Evolutionary conservation across 352 stramenopile species (phyloP).

Genomic region (Albugo laibachii): DNA sequence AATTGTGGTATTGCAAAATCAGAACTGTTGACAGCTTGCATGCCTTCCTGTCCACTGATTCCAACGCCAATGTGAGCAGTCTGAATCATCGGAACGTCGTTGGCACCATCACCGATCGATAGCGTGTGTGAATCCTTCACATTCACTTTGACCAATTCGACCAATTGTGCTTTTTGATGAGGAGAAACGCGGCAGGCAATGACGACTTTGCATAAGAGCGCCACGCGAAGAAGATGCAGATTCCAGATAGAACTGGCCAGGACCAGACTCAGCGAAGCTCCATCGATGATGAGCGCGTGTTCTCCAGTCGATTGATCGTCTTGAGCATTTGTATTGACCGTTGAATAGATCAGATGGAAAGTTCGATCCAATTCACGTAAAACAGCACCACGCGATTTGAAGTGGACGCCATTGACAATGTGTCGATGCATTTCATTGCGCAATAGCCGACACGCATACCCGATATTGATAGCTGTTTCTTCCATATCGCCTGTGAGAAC

Average conservation of each 20-base stretch:
- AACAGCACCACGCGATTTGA: conserved; percentile 41
- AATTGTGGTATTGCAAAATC: conserved; percentile 77
- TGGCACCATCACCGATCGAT: conserved; percentile 81
- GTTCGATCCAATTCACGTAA: conserved; percentile 57
- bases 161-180: conserved; percentile 94
- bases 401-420: conserved; percentile 52
- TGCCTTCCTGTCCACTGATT: conserved; percentile 95
- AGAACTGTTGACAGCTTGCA: conserved; percentile 85
- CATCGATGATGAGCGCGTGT: conserved; percentile 89
- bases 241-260: conserved; percentile 51
- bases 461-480: conserved; percentile 81
- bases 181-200: conserved; percentile 96
- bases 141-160: conserved; percentile 88
- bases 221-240: conserved; percentile 60
- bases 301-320: conserved; percentile 11
- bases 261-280: conserved; percentile 73
- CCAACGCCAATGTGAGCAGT: conserved; percentile 77
- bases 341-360: conserved; percentile 43
- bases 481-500: conserved; percentile 80
- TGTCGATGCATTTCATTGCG: conserved; percentile 90
- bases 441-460: conserved; percentile 61
- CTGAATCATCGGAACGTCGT: conserved; percentile 85
- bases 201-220: conserved; percentile 87
- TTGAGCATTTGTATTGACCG: conserved; percentile 3
- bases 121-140: conserved; percentile 66